Base-by-base conservation (phyloP, 352 stramenopile species). In the Stephanocyclus meneghinianus region DNA sequence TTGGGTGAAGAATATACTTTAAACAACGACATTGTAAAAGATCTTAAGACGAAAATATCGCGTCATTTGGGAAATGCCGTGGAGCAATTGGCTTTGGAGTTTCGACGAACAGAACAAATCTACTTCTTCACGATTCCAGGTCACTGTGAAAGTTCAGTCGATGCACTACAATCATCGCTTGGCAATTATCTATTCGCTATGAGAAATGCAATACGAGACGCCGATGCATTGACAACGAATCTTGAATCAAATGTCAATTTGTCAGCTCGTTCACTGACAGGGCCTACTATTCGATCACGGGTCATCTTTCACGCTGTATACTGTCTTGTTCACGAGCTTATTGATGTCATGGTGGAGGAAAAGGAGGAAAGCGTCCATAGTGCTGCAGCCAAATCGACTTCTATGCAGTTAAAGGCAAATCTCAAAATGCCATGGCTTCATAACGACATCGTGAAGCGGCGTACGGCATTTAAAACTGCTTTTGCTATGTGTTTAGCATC, bases 391-490 rank as follows among this genome's bases (percentile, higher is more conserved):
- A 53, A 45, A 62, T 18, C 5, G 13, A 40, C 32, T 9, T 30
- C 68, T 15, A 55, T 26, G 8, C 10, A 26, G 18, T 32, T 59
- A 35, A 65, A 57, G 11, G 26, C n/a, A 26, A 44, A 15, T 13
- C 42, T 74, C 9, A 42, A 21, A 47, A 66, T 78, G 40, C 67
- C 45, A 55, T 84, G 74, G 74, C 60, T 66, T 9, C 83, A 75
- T 70, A 67, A 48, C 18, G 61, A 79, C 30, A 51, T 55, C 32
- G 29, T 32, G 35, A 84, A 80, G 48, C 57, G 63, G n/a, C 50
- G 81, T 42, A 48, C 83, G 35, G 74, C 79, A 35, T 21, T 83
- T 10, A 89, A 87, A 56, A 85, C 83, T 59, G 61, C 83, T 6
- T 3, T 89, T 2, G 83, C 75, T n/a, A 69, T 89, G 57, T 30